Evolutionary conservation across 2,329 filamentous ascomycete species (phyloP).

Genomic region (Neofusicoccum sp.): DNA sequence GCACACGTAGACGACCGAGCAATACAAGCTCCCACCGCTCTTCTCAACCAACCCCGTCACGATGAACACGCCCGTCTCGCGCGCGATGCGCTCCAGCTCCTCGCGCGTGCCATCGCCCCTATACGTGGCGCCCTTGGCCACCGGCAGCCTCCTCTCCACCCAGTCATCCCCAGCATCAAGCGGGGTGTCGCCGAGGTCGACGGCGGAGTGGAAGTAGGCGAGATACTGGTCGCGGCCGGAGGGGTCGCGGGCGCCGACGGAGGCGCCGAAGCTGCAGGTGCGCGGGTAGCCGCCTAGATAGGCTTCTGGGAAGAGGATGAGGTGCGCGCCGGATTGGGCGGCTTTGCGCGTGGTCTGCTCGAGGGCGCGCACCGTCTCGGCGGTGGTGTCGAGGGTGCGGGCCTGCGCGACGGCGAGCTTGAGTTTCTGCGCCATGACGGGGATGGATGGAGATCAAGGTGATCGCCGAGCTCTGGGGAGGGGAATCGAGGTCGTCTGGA

Average conservation of each 20-base stretch:
- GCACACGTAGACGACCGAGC: conserved; percentile 77
- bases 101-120: conserved; percentile 77
- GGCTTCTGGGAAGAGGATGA: conserved; percentile 88
- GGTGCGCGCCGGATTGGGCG: conserved; percentile 58
- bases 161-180: conserved; percentile 69
- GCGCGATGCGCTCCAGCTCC: conserved; percentile 71
- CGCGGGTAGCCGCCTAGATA: conserved; percentile 91
- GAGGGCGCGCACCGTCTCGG: conserved; percentile 65
- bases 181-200: conserved; percentile 80
- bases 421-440: conserved; percentile 44
- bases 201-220: conserved; percentile 72
- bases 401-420: conserved; percentile 51
- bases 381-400: conserved; percentile 47
- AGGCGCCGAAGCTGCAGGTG: conserved; percentile 72
- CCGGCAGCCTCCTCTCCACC: conserved; percentile 61
- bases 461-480: too few species aligned
- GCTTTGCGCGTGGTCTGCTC: conserved; percentile 63
- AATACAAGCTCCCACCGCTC: conserved; percentile 80
- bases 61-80: conserved; percentile 76
- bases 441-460: neutral
- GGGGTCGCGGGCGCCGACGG: conserved; percentile 66
- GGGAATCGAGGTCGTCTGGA: neutral
- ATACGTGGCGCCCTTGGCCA: conserved; percentile 46
- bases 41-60: conserved; percentile 78
- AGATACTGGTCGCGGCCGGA: conserved; percentile 79